These are phyloP conservation scores for Colletotrichum ledebouriae DNA, from an alignment of 2,329 filamentous ascomycete genomes.

Conservation along the genomic window DNA sequence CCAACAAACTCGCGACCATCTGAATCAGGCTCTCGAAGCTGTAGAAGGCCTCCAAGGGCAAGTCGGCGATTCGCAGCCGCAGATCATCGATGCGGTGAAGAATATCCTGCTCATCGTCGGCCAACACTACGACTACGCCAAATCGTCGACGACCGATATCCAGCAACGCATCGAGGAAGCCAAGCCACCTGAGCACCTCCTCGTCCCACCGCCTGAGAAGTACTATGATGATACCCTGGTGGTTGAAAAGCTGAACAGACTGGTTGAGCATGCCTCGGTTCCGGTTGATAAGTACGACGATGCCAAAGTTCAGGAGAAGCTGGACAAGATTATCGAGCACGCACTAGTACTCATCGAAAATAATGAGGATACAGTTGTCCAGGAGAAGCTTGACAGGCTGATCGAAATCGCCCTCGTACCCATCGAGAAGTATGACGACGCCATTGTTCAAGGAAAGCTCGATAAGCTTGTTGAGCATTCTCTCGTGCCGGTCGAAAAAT, in stretches of 20 bases:
- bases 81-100: constrained; percentile 87
- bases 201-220: constrained; percentile 35
- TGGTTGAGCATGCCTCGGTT: constrained; percentile 69
- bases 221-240: constrained; percentile 46
- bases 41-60: constrained; percentile 84
- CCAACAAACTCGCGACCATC: constrained; percentile 83
- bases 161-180: constrained; percentile 73
- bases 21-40: constrained; percentile 79
- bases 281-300: constrained; percentile 72
- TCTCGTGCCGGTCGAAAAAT: constrained; percentile 44
- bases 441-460: constrained; percentile 47
- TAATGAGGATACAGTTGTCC: constrained; percentile 23
- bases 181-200: constrained; percentile 58
- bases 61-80: constrained; percentile 86
- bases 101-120: constrained; percentile 87
- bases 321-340: constrained; percentile 49
- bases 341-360: constrained; percentile 21
- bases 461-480: constrained; percentile 71
- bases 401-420: constrained; percentile 30
- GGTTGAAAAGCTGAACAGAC: constrained; percentile 49
- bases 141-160: constrained; percentile 70
- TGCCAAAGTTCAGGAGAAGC: constrained; percentile 53
- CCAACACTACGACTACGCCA: constrained; percentile 90
- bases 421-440: constrained; percentile 45
- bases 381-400: constrained; percentile 35